These are phyloP conservation scores for Kwoniella sp. DNA, from an alignment of 768 basidiomycete genomes.

Conservation along the genomic window DNA sequence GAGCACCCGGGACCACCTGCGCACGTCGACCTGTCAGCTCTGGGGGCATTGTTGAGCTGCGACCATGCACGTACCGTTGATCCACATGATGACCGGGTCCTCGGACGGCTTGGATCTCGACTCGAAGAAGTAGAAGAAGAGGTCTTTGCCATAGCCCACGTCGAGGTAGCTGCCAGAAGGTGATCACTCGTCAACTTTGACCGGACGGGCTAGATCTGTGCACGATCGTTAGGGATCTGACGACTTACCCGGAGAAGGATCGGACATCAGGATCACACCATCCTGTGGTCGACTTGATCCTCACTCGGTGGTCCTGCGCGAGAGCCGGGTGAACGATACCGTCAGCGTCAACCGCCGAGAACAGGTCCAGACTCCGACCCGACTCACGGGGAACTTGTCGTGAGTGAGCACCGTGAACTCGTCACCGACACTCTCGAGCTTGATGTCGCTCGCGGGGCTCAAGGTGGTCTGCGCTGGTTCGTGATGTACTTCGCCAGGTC, in stretches of 20 bases:
- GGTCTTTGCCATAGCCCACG: conserved; percentile 44
- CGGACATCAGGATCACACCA: conserved; percentile 54
- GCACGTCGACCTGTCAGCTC: not conserved
- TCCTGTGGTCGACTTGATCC: conserved; percentile 52
- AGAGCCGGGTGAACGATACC: no score
- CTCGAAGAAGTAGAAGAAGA: conserved; percentile 69
- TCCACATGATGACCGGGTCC: conserved; percentile 51
- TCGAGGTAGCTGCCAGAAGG: conserved; percentile 41
- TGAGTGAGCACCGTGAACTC: conserved; percentile 31
- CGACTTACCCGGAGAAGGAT: conserved; percentile 43
- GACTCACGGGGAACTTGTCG: conserved; percentile 33
- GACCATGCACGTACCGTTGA: conserved; percentile 39
- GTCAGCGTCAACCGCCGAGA: not conserved
- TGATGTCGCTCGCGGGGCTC: conserved; percentile 31
- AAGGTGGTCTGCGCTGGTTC: conserved; percentile 12
- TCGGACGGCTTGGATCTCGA: conserved; percentile 54
- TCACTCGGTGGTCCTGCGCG: conserved; percentile 44
- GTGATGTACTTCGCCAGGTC: no score
- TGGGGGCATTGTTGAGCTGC: not conserved
- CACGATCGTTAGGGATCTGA: not conserved
- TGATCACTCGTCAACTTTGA: not conserved
- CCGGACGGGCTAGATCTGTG: not conserved
- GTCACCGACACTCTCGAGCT: conserved; percentile 28
- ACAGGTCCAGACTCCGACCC: not conserved
- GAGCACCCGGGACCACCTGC: conserved; percentile 60